Base-by-base conservation (phyloP, 2,329 filamentous ascomycete genomes). In the Arthroderma sp. region DNA sequence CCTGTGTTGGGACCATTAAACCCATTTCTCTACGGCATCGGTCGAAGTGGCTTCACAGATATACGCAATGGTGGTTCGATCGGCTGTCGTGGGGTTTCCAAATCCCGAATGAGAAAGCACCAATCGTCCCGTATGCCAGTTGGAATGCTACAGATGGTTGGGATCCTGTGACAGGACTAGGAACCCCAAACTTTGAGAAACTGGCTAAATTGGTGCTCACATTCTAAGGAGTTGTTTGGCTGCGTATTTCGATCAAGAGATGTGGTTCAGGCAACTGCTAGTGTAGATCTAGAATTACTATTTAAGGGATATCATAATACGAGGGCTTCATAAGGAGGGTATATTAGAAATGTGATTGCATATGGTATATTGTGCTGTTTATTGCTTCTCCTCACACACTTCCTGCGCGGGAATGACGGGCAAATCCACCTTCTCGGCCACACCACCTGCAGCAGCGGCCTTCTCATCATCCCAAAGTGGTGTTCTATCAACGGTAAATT, bases 1-100 rank as follows among this genome's bases (percentile, higher is more conserved):
- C 58, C 70, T 6, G 55, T 65, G 0, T 59, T 80, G 53, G 77
- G 77, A 1, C 80, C 78, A 53, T 58, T 81, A 27, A 80, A 80
- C 56, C 76, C 76, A 0, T 77, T 73, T 70, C 60, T 81, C n/a
- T 80, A 79, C 54, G 58, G 59, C 27, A 47, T 64, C 28, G 65
- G 65, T 22, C 60, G 59, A 44, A 51, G 57, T n/a, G 70, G 68
- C 3, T 57, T 74, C 36, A 73, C 63, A 3, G 71, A 74, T 51
- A 72, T 74, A 44, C 60, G 66, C 6, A 52, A 64, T 15, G 71
- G 69, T 28, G 63, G 64, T 6, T 72, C 69, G 1, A 56, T 50
- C 4, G 71, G 71, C 15, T 74, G 71, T 53, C 58, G 55, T 4
- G 64, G 66, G 1, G 53, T 55, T 1, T 56, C 59, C 11, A 65